Conservation (phyloP, 1,284 basidiomycete genomes). For the Malassezia psittaci region DNA sequence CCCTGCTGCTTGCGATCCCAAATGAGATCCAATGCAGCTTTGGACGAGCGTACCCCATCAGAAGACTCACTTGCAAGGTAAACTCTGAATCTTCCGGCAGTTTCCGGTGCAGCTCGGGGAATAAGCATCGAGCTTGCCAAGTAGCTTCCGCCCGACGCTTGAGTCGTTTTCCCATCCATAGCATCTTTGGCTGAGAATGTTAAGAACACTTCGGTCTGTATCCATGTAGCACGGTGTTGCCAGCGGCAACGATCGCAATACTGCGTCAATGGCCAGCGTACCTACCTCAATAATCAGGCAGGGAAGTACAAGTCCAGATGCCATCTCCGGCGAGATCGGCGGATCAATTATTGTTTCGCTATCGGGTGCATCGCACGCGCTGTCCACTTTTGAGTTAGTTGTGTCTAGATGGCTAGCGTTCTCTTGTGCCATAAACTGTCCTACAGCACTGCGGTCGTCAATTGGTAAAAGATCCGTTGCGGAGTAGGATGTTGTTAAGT, state of each 20-base stretch:
- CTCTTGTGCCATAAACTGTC: too few species aligned
- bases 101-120: conserved; percentile 10
- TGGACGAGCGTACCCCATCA: background rate
- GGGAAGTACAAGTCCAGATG: conserved; percentile 1
- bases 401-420: too few species aligned
- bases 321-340: conserved; percentile 4
- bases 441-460: too few species aligned
- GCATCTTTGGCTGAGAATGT: conserved; percentile 12
- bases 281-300: conserved; percentile 16
- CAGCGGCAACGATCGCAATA: conserved; percentile 19
- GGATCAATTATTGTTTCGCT: background rate
- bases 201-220: conserved; percentile 17
- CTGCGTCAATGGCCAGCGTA: background rate
- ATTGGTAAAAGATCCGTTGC: too few species aligned
- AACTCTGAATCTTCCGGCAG: conserved; percentile 16
- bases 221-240: conserved; percentile 17
- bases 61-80: background rate
- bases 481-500: too few species aligned
- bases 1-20: conserved; percentile 16
- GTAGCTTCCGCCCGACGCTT: conserved; percentile 8
- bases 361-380: background rate
- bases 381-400: too few species aligned
- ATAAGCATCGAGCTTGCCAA: conserved; percentile 13
- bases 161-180: background rate
- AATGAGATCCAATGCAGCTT: conserved; percentile 1